Base-by-base conservation (phyloP, 1,284 basidiomycete genomes). In the Pseudozyma sp. region DNA sequence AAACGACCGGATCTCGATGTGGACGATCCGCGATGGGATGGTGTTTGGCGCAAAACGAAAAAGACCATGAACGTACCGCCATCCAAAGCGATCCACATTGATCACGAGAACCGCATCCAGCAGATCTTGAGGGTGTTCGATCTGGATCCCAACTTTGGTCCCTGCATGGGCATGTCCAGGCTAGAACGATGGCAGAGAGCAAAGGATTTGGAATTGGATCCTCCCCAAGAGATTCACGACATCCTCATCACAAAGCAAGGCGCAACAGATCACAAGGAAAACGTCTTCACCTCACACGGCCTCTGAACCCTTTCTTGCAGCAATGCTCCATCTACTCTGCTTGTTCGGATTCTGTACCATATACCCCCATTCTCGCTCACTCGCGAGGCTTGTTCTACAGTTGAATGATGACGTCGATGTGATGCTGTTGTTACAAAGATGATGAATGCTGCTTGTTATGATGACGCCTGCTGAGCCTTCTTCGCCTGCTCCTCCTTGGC, bases 141-240 rank as follows among this genome's bases (percentile, higher is more conserved):
- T 56, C 60, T 83, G 35, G 74, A 84, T 61, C 75, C 81, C 17
- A 63, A 71, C 64, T 96, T 90, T 81, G 94, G 94, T 0, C 94
- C 94, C 2, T 94, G 91, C 75, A 87, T 92, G 45, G 94, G 94
- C 1, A 88, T 95, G 48, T 89, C 90, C 13, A 89, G 94, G 45
- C 86, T 97, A 29, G 90, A 94, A 70, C 88, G 95, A 35, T 98
- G 94, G 93, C 89, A 96, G 78, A 88, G 95, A 42, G 95, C 95
- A 0, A 84, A 91, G 47, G 88, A 88, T 16, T 87, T 95, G 46
- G 94, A 93, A 7, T 86, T 97, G 24, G 88, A 92, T 55, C 95
- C 95, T 16, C 94, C 95, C 1, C 82, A 85, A 16, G 93, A 94
- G 87, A 93, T 93, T 13, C 56, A 70, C n/a, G 73, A 79, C 6